Conservation (phyloP, 2,329 filamentous ascomycete genomes). For the Lachnellula arida region DNA sequence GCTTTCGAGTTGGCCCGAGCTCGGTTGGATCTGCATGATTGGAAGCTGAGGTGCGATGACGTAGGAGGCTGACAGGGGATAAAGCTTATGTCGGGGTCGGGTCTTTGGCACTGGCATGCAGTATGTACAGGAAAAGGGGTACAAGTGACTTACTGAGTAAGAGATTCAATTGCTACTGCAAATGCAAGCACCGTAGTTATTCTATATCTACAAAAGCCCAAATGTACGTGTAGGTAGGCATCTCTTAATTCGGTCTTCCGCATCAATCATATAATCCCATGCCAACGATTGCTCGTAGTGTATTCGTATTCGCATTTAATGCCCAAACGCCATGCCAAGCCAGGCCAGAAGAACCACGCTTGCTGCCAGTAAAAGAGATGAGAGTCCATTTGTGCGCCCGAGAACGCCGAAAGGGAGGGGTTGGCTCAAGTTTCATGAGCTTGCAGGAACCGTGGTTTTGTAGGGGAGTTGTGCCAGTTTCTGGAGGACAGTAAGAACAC, state of each 20-base stretch:
- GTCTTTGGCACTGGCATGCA: too few species aligned
- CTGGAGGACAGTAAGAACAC: constrained; percentile 41
- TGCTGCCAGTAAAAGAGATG: background rate
- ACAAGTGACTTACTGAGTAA: too few species aligned
- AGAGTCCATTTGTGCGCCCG: background rate
- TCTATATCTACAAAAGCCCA: background rate
- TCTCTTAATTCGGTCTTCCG: background rate
- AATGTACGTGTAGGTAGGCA: background rate
- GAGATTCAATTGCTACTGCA: too few species aligned
- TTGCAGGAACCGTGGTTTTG: background rate
- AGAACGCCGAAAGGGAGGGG: background rate
- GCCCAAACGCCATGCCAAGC: background rate
- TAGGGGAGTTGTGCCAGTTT: constrained; percentile 33
- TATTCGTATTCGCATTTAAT: background rate
- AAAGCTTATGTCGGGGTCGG: too few species aligned
- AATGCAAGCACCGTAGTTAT: too few species aligned
- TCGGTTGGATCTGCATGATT: constrained; percentile 7
- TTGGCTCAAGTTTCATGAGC: background rate
- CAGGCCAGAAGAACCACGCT: too few species aligned
- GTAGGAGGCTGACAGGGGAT: background rate
- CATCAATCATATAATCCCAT: background rate
- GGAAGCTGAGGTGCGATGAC: background rate
- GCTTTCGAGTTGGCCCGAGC: constrained; percentile 3
- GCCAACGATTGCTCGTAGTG: background rate
- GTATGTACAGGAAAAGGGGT: too few species aligned